A percentile compares a stretch with the other conserved stretches of the same genome.
These are phyloP conservation scores for Ophiocordyceps sinensis DNA, from an alignment of 2,329 filamentous ascomycete species.

Conservation along the genomic window DNA sequence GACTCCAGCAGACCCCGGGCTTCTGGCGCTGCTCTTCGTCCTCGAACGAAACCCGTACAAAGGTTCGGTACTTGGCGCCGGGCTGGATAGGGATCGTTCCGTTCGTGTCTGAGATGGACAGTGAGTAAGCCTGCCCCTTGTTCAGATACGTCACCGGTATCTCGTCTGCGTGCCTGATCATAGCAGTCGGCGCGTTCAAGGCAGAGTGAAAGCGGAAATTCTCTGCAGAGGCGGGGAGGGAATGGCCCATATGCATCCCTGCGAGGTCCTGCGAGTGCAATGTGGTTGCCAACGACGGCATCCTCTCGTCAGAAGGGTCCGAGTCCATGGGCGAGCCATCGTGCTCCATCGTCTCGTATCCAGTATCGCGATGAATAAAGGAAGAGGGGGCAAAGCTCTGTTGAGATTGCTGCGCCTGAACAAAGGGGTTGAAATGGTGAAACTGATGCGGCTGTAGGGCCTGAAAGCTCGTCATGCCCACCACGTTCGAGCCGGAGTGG, in stretches of 20 bases:
- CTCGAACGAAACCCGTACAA: slow-evolving; percentile 90
- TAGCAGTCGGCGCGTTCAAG: slow-evolving; percentile 86
- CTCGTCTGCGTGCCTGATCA: slow-evolving; percentile 81
- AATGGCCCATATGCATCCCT: slow-evolving; percentile 28
- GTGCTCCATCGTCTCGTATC: slow-evolving; percentile 67
- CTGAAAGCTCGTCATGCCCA: slow-evolving; percentile 58
- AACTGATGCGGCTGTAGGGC: slow-evolving; percentile 44
- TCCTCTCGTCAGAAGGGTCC: slow-evolving; percentile 32
- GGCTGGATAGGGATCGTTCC: slow-evolving; percentile 42
- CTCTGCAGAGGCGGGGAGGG: slow-evolving; percentile 41
- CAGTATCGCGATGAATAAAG: slow-evolving; percentile 68
- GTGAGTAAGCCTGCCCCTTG: slow-evolving; percentile 86
- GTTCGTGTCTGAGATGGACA: slow-evolving; percentile 68
- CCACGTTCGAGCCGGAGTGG: slow-evolving; percentile 41
- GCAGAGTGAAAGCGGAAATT: slow-evolving; percentile 84
- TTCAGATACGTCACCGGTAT: slow-evolving; percentile 97
- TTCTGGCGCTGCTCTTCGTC: slow-evolving; percentile 84
- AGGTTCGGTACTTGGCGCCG: slow-evolving; percentile 70
- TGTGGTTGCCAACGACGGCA: slow-evolving; percentile 42
- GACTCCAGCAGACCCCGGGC: slow-evolving; percentile 67
- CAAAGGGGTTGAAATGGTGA: slow-evolving; percentile 57
- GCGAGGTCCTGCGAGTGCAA: slow-evolving; percentile 39
- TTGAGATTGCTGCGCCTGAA: slow-evolving; percentile 41
- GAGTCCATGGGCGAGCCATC: slow-evolving; percentile 55
- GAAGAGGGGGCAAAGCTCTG: slow-evolving; percentile 59